These are phyloP conservation scores for Aspergillus sp. DNA, from an alignment of 2,329 filamentous ascomycete species.

Conservation along the genomic window DNA sequence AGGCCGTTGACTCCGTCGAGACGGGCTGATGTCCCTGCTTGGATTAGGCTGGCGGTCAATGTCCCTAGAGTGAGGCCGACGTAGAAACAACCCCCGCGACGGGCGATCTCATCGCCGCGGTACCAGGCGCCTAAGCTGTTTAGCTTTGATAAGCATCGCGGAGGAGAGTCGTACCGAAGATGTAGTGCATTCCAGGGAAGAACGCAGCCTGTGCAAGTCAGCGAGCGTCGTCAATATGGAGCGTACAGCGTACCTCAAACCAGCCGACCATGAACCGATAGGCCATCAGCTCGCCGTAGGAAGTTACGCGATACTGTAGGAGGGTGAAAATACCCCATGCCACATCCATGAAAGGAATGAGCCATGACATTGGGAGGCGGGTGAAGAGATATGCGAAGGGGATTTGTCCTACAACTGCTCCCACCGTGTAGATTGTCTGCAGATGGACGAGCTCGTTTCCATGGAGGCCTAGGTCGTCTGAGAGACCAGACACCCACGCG, in stretches of 20 bases:
- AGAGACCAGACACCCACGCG: conserved; percentile 55
- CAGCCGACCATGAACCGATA: conserved; percentile 56
- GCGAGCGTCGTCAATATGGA: not conserved
- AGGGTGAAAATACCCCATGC: conserved; percentile 58
- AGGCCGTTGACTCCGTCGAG: conserved; percentile 47
- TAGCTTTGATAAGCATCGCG: not conserved
- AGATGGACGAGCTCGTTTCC: conserved; percentile 56
- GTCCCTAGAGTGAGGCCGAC: conserved; percentile 52
- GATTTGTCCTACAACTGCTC: conserved; percentile 51
- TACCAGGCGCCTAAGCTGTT: conserved; percentile 44
- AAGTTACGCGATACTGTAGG: conserved; percentile 51
- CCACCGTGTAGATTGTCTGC: conserved; percentile 53
- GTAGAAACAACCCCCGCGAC: conserved; percentile 53
- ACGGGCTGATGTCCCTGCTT: conserved; percentile 40
- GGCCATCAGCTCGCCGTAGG: conserved; percentile 50
- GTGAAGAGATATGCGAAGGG: conserved; percentile 54
- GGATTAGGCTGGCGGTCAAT: conserved; percentile 52
- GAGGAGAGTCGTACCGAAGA: conserved; percentile 23
- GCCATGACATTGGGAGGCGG: conserved; percentile 45
- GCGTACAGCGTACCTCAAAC: conserved; percentile 42
- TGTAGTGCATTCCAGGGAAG: conserved; percentile 38
- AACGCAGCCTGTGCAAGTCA: conserved; percentile 28
- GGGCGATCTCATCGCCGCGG: conserved; percentile 46
- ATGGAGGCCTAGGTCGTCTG: conserved; percentile 51
- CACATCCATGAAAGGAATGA: conserved; percentile 52